These are phyloP conservation scores for Coprinopsis sp. DNA, from an alignment of 768 basidiomycete species.

Conservation along the genomic window DNA sequence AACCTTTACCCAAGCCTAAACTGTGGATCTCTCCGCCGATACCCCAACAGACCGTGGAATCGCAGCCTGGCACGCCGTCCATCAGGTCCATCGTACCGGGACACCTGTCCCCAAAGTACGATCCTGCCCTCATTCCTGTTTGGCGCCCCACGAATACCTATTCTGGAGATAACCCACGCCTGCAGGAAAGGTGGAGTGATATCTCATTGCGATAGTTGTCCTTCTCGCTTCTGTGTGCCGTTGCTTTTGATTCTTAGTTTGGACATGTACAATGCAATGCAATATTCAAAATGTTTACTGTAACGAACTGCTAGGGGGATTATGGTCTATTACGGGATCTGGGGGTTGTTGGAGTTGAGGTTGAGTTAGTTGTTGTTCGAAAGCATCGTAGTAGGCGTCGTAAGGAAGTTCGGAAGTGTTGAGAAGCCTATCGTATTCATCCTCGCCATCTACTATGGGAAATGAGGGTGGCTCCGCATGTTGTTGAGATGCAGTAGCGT, in stretches of 20 bases:
- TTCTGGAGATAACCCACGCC: not conserved
- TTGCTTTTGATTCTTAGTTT: not conserved
- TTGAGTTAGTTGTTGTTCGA: constrained; percentile 23
- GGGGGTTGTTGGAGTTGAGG: not conserved
- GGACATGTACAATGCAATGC: not conserved
- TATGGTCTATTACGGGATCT: not conserved
- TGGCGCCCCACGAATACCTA: not conserved
- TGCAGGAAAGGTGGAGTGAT: not conserved
- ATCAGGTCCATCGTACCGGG: not conserved
- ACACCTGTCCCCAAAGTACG: not conserved
- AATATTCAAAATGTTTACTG: not conserved
- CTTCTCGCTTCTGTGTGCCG: not conserved
- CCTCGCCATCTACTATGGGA: constrained; percentile 21
- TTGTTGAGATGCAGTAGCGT: constrained; percentile 3
- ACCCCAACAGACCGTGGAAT: not conserved
- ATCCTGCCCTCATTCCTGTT: not conserved
- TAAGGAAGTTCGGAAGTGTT: constrained; percentile 40
- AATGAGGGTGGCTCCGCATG: constrained; percentile 4
- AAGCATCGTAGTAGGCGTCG: constrained; percentile 28
- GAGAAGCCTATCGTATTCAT: constrained; percentile 29
- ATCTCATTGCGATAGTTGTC: not conserved
- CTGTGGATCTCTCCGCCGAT: not conserved
- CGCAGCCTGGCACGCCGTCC: not conserved
- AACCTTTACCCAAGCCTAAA: constrained; percentile 3
- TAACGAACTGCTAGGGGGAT: not conserved